These are phyloP conservation scores for Acacia crassicarpa DNA, from an alignment of 306 rosid genomes.

Conservation along the genomic window DNA sequence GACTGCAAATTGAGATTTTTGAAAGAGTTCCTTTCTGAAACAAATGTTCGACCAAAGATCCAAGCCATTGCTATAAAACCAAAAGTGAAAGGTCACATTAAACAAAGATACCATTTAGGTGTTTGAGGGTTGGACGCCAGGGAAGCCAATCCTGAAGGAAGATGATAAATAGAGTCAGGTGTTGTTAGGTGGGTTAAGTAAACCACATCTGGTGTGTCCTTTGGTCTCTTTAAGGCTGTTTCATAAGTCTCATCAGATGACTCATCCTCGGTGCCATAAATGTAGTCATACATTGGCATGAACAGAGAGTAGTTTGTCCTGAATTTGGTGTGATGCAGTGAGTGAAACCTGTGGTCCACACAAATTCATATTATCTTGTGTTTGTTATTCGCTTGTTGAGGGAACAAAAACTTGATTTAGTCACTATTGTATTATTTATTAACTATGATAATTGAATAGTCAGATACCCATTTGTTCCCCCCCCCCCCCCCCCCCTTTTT, in stretches of 20 bases:
- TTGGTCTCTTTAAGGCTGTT: slow-evolving; percentile 26
- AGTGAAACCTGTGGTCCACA: slow-evolving; percentile 45
- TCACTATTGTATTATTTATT: neutral
- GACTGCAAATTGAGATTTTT: slow-evolving; percentile 42
- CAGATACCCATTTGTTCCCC: too few species aligned
- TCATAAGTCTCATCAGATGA: slow-evolving; percentile 34
- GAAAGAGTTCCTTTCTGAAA: slow-evolving; percentile 44
- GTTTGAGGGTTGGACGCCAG: slow-evolving; percentile 45
- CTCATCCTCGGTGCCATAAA: slow-evolving; percentile 46
- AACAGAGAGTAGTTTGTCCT: slow-evolving; percentile 51
- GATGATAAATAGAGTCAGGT: slow-evolving; percentile 48
- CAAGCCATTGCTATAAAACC: slow-evolving; percentile 26
- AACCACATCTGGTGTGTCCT: slow-evolving; percentile 23
- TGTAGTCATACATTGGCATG: slow-evolving; percentile 59
- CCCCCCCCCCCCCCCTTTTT: too few species aligned
- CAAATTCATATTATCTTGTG: neutral
- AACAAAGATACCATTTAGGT: slow-evolving; percentile 35
- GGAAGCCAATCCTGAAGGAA: slow-evolving; percentile 40
- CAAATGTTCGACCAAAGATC: slow-evolving; percentile 34
- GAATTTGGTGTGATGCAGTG: slow-evolving; percentile 59
- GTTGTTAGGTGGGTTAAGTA: slow-evolving; percentile 44
- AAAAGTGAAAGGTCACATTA: slow-evolving; percentile 52
- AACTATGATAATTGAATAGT: neutral
- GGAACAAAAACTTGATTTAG: neutral
- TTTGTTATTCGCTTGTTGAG: neutral